Evolutionary conservation across 169 alveolate genomes (phyloP).

Genomic region (Hammondia hammondi): DNA sequence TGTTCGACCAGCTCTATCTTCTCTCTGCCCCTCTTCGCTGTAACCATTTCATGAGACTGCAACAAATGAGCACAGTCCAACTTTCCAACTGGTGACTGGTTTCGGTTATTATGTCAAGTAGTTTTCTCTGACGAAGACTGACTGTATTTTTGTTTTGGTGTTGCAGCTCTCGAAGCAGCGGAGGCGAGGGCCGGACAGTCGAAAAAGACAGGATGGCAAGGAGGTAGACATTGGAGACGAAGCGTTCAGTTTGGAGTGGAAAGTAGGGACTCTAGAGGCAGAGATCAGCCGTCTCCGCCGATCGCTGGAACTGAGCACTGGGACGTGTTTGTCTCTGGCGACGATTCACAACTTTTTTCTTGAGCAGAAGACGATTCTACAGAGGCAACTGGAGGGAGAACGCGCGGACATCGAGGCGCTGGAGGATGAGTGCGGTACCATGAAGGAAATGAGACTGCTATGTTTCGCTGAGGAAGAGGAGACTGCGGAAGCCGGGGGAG

Average conservation of each 20-base stretch:
- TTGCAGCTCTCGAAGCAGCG: neutral
- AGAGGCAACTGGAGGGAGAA: constrained; percentile 12
- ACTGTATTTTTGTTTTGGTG: neutral
- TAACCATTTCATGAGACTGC: too few species aligned
- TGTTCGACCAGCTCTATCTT: too few species aligned
- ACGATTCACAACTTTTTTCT: constrained; percentile 43
- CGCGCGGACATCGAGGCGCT: constrained; percentile 3
- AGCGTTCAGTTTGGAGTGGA: constrained; percentile 37
- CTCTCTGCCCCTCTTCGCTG: too few species aligned
- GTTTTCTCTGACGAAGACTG: too few species aligned
- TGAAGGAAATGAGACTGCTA: neutral
- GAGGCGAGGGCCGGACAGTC: neutral
- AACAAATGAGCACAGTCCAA: too few species aligned
- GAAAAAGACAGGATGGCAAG: neutral
- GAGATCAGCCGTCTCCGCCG: constrained; percentile 29
- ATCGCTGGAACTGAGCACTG: constrained; percentile 1
- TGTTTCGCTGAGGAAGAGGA: neutral
- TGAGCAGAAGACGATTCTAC: constrained; percentile 5
- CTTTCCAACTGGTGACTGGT: too few species aligned
- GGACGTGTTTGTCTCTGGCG: constrained; percentile 4
- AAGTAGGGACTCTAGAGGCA: constrained; percentile 22
- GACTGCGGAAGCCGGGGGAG: neutral
- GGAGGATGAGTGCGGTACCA: neutral
- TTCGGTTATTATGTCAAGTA: too few species aligned
- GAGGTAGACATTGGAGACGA: constrained; percentile 9